Conservation (phyloP, 1,139 yeast genomes). For the Nakaseomyces nivariensis region DNA sequence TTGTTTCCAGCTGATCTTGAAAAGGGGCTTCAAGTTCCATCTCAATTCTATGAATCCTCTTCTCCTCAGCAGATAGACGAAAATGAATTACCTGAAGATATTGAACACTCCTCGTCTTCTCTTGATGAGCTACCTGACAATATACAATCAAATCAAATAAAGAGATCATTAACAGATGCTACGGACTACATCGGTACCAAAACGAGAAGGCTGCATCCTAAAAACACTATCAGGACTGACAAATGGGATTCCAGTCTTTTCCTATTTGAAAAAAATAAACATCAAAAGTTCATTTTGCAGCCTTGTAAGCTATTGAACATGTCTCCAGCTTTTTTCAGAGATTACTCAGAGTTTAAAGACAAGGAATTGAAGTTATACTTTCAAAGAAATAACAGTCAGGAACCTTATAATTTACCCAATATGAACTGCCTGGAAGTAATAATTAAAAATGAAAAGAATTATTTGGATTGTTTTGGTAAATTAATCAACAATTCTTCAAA, state of each 20-base stretch:
- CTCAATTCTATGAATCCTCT: background rate
- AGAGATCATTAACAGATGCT: background rate
- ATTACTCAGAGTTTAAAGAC: background rate
- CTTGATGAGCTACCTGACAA: background rate
- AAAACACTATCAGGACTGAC: background rate
- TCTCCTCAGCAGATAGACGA: background rate
- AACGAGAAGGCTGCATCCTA: background rate
- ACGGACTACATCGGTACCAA: background rate
- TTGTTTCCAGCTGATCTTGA: background rate
- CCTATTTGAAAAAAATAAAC: background rate
- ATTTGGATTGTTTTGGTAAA: conserved; percentile 5
- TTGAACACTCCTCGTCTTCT: background rate
- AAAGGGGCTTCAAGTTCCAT: background rate
- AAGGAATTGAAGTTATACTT: background rate
- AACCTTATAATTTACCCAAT: conserved; percentile 5
- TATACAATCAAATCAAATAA: background rate
- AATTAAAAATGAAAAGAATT: conserved; percentile 3
- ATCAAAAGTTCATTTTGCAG: background rate
- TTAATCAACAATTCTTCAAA: conserved; percentile 5
- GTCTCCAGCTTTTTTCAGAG: background rate
- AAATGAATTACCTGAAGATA: background rate
- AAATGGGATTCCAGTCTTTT: background rate
- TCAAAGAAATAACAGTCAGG: background rate
- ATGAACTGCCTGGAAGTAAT: conserved; percentile 13
- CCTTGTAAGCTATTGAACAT: background rate